Percentiles rank a stretch among this genome's conserved stretches.
These are phyloP conservation scores for Lecanicillium sp. DNA, from an alignment of 2,329 filamentous ascomycete genomes.

Conservation along the genomic window DNA sequence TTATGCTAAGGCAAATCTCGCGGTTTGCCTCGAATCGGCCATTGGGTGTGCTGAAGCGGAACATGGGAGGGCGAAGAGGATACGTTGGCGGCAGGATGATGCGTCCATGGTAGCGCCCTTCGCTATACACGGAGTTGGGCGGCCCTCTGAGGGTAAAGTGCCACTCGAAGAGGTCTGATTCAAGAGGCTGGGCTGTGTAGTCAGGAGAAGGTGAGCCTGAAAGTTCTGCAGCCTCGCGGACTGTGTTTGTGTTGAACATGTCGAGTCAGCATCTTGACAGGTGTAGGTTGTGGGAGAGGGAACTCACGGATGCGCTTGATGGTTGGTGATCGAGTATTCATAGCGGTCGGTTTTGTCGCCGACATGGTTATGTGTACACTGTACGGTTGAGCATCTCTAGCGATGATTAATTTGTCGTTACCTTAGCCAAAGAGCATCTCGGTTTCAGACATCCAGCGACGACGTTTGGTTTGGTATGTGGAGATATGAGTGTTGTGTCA, in stretches of 20 bases:
- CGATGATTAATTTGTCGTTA: too few species aligned
- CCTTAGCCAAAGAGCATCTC: too few species aligned
- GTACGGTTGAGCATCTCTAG: too few species aligned
- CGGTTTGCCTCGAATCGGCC: slow-evolving; percentile 94
- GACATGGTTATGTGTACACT: slow-evolving; percentile 3
- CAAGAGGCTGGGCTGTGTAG: slow-evolving; percentile 77
- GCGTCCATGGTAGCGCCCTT: slow-evolving; percentile 88
- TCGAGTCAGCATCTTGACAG: not conserved
- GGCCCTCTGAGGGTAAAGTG: slow-evolving; percentile 95
- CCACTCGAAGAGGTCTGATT: slow-evolving; percentile 94
- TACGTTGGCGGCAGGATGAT: slow-evolving; percentile 87
- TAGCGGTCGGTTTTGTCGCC: slow-evolving; percentile 10
- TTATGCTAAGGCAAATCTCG: slow-evolving; percentile 92
- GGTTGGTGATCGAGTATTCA: slow-evolving; percentile 70
- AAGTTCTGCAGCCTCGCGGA: slow-evolving; percentile 87
- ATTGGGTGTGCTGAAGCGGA: slow-evolving; percentile 87
- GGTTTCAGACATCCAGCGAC: too few species aligned
- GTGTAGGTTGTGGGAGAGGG: slow-evolving; percentile 5
- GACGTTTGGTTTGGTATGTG: too few species aligned
- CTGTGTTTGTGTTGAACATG: slow-evolving; percentile 28
- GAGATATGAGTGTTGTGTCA: too few species aligned
- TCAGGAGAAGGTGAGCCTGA: slow-evolving; percentile 71
- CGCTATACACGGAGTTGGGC: slow-evolving; percentile 68
- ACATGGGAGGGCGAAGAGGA: slow-evolving; percentile 85
- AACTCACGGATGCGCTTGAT: slow-evolving; percentile 72